Evolutionary conservation across 164 flowering plant species (phyloP).

Genomic region (Chloranthus sessilifolius): DNA sequence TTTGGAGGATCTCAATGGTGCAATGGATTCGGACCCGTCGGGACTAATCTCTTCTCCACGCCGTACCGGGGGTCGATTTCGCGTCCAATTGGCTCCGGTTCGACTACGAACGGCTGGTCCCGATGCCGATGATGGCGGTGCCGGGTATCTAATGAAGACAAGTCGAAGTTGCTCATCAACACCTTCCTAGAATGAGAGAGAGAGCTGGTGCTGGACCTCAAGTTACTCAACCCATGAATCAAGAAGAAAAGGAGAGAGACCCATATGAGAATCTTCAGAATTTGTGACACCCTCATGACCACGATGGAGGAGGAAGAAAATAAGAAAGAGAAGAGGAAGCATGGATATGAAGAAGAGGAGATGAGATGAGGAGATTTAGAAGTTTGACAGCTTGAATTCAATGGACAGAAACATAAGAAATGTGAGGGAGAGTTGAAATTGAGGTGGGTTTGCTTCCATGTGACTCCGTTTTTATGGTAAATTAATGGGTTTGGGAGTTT

Average conservation of each 20-base stretch:
- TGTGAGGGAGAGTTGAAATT: slow-evolving; percentile 18
- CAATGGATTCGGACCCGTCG: slow-evolving; percentile 68
- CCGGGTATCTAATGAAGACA: slow-evolving; percentile 25
- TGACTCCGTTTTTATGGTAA: slow-evolving; percentile 24
- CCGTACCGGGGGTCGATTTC: slow-evolving; percentile 51
- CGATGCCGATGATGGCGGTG: slow-evolving; percentile 14
- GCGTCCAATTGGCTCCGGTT: slow-evolving; percentile 11
- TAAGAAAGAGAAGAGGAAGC: slow-evolving; percentile 1
- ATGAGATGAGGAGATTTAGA: slow-evolving; percentile 12
- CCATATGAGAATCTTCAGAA: slow-evolving; percentile 24
- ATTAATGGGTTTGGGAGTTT: slow-evolving; percentile 12
- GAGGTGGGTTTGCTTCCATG: slow-evolving; percentile 19
- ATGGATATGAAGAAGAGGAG: slow-evolving; percentile 14
- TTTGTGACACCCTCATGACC: slow-evolving; percentile 19
- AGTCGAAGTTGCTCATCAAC: slow-evolving; percentile 26
- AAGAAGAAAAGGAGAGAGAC: slow-evolving; percentile 24
- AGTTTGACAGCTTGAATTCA: slow-evolving; percentile 26
- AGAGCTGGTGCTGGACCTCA: slow-evolving; percentile 6
- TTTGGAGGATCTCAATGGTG: slow-evolving; percentile 40
- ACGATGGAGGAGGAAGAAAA: slow-evolving; percentile 18
- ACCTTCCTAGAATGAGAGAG: slow-evolving; percentile 18
- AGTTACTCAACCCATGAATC: slow-evolving; percentile 14
- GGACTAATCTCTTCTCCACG: slow-evolving; percentile 49
- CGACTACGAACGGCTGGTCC: no score
- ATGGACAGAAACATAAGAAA: slow-evolving; percentile 14